A percentile compares a stretch with the other conserved stretches of the same genome.
Conservation (phyloP, 441 rosid species). For the Syzygium malaccense region DNA sequence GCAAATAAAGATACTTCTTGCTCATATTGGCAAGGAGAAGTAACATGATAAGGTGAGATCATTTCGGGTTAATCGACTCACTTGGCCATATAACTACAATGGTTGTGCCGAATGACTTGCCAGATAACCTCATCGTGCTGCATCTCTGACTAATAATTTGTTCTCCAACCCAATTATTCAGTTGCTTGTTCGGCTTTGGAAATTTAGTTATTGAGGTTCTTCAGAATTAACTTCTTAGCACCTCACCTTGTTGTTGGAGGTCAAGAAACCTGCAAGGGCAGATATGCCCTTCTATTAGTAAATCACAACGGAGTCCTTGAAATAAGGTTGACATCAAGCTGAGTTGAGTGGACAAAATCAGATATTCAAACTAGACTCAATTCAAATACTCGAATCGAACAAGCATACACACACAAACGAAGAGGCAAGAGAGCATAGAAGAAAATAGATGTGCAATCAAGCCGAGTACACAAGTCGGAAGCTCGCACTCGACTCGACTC, state of each 20-base stretch:
- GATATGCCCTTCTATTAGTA: background rate
- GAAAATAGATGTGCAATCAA: background rate
- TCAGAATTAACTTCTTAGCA: background rate
- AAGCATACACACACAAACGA: background rate
- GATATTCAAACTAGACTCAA: background rate
- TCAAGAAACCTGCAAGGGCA: background rate
- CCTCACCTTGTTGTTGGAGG: background rate
- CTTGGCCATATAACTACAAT: conserved; percentile 97
- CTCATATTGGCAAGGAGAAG: background rate
- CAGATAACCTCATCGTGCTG: conserved; percentile 89
- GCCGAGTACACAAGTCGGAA: background rate
- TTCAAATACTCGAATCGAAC: background rate
- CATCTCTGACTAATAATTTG: conserved; percentile 12
- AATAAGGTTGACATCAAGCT: background rate
- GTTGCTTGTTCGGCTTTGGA: background rate
- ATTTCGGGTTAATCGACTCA: conserved; percentile 7
- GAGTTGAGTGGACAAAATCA: background rate
- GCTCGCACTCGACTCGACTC: background rate
- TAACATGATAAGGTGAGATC: background rate
- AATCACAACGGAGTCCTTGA: background rate
- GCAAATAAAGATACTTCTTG: background rate
- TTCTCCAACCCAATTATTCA: background rate
- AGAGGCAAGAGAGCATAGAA: background rate
- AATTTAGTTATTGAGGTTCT: background rate
- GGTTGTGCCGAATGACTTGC: conserved; percentile 92